Percentiles rank a stretch among this genome's conserved stretches.
These are phyloP conservation scores for Reticulascus tulasneorum DNA, from an alignment of 2,329 filamentous ascomycete species.

Conservation along the genomic window DNA sequence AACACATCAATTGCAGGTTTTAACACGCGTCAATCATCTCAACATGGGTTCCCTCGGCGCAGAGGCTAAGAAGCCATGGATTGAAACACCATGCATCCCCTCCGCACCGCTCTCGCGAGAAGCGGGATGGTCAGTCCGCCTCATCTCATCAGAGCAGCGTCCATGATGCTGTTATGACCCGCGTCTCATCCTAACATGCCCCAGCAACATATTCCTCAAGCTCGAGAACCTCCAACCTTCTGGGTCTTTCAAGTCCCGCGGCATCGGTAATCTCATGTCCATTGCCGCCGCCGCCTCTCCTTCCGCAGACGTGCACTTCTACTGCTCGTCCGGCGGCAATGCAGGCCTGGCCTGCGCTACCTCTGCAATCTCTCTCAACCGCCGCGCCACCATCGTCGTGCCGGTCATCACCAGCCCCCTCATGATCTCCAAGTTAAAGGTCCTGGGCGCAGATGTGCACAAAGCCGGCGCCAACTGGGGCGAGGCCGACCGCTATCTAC, in stretches of 20 bases:
- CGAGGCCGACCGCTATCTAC: conserved; percentile 65
- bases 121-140: conserved; percentile 62
- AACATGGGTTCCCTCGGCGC: conserved; percentile 39
- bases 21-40: no score
- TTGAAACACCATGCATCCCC: conserved; percentile 66
- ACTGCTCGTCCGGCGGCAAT: conserved; percentile 77
- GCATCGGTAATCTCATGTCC: conserved; percentile 68
- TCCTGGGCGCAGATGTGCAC: conserved; percentile 66
- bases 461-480: conserved; percentile 65
- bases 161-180: conserved; percentile 1
- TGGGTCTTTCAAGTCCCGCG: conserved; percentile 81
- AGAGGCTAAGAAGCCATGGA: conserved; percentile 55
- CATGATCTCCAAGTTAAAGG: conserved; percentile 68
- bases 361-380: conserved; percentile 60
- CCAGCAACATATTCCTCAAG: conserved; percentile 77
- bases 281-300: conserved; percentile 32
- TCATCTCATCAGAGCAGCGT: neutral
- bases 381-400: conserved; percentile 72
- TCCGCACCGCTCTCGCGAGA: conserved; percentile 63
- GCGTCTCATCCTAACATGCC: conserved; percentile 12
- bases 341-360: conserved; percentile 78
- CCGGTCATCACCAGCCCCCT: conserved; percentile 60
- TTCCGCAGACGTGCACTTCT: conserved; percentile 59
- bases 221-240: conserved; percentile 81
- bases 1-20: no score